These are phyloP conservation scores for Cryomyces minteri DNA, from an alignment of 495 filamentous ascomycete species.

Conservation along the genomic window DNA sequence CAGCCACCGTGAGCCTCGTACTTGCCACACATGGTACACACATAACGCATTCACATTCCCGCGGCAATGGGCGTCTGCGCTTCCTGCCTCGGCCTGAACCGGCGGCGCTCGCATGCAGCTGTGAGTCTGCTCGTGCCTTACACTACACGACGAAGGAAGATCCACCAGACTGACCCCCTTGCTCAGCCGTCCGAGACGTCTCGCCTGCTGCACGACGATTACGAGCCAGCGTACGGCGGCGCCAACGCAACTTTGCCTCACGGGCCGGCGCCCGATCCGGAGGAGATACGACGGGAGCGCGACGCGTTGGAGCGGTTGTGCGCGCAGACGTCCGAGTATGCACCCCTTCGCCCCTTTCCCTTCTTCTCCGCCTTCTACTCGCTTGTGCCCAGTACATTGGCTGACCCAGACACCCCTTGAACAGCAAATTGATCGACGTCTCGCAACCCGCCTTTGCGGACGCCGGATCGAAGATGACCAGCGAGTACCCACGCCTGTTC, in stretches of 20 bases:
- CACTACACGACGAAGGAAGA: background rate
- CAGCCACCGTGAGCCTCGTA: background rate
- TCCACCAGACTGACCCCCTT: slow-evolving; percentile 1
- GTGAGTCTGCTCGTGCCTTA: slow-evolving; percentile 8
- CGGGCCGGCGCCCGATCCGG: slow-evolving; percentile 13
- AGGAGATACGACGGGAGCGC: slow-evolving; percentile 19
- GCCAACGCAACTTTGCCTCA: slow-evolving; percentile 9
- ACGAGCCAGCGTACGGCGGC: slow-evolving; percentile 18
- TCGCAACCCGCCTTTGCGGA: background rate
- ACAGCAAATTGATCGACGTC: background rate
- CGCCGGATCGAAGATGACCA: background rate
- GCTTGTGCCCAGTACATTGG: background rate
- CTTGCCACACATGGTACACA: background rate
- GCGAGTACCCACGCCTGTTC: background rate
- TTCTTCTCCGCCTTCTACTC: background rate
- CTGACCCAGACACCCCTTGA: background rate
- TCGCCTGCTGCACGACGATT: slow-evolving; percentile 16
- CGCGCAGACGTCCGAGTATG: slow-evolving; percentile 19
- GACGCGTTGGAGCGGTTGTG: slow-evolving; percentile 22
- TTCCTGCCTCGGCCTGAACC: slow-evolving; percentile 19
- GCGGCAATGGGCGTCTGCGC: slow-evolving; percentile 18
- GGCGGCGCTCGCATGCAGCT: slow-evolving; percentile 16
- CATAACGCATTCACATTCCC: background rate
- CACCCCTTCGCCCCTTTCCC: background rate
- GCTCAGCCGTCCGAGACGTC: slow-evolving; percentile 17